Evolutionary conservation across 225 moss, liverwort and hornwort species (phyloP).

Genomic region (Marchantia paleacea): DNA sequence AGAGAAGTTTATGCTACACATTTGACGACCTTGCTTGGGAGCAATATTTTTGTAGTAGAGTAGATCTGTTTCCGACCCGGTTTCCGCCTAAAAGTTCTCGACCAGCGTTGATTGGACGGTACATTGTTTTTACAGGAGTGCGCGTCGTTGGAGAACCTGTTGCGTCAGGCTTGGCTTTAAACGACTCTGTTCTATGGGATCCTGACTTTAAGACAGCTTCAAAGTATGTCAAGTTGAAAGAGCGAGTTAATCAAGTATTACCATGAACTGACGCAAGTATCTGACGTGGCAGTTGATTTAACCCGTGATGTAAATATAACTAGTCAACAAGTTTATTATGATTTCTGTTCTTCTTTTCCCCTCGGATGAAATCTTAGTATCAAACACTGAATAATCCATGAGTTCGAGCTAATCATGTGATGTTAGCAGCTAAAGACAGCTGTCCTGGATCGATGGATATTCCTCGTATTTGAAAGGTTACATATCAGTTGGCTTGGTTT

Average conservation of each 20-base stretch:
- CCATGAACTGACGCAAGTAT: no score
- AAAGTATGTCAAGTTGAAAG: slow-evolving; percentile 49
- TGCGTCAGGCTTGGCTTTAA: slow-evolving; percentile 79
- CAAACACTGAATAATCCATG: no score
- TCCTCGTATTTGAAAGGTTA: no score
- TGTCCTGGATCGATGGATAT: no score
- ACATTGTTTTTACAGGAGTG: slow-evolving; percentile 57
- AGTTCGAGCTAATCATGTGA: no score
- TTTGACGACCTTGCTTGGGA: not conserved
- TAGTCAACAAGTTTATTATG: no score
- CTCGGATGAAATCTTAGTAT: no score
- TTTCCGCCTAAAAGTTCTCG: not conserved
- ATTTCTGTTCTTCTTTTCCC: no score
- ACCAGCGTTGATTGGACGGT: not conserved
- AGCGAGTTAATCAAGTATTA: not conserved
- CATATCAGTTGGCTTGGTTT: no score
- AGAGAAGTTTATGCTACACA: not conserved
- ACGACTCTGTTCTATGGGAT: slow-evolving; percentile 90
- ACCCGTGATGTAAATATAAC: no score
- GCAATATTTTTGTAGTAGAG: not conserved
- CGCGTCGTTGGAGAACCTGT: slow-evolving; percentile 95
- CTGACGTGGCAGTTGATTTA: no score
- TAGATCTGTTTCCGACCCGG: not conserved
- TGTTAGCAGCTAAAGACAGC: no score
- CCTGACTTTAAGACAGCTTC: slow-evolving; percentile 86